Conservation (phyloP, 495 filamentous ascomycete genomes). For the Aspergillus olivimuriae region DNA sequence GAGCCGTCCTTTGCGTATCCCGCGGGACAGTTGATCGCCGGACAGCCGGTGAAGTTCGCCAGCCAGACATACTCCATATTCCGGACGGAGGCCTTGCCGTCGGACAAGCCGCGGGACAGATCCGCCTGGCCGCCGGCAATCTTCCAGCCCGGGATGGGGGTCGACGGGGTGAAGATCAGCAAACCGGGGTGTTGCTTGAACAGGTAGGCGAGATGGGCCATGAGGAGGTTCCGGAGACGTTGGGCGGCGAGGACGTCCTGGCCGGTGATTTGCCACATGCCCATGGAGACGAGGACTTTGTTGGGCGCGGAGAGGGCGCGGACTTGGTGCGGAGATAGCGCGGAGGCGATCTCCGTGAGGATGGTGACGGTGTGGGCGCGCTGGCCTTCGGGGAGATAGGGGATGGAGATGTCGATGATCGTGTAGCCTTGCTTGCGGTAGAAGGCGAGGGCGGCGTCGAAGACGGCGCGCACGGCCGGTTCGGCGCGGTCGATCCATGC, state of each 20-base stretch:
- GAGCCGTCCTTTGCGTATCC: conserved; percentile 59
- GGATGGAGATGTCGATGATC: conserved; percentile 66
- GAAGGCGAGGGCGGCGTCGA: conserved; percentile 54
- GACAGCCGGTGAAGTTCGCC: conserved; percentile 77
- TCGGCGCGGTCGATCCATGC: conserved; percentile 71
- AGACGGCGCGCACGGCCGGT: conserved; percentile 52
- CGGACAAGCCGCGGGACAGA: conserved; percentile 59
- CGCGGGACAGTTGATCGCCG: conserved; percentile 69
- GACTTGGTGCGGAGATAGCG: conserved; percentile 32
- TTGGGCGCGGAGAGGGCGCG: conserved; percentile 59
- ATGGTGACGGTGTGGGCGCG: conserved; percentile 77
- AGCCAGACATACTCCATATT: conserved; percentile 89
- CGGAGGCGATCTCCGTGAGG: conserved; percentile 57
- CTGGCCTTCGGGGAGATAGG: conserved; percentile 67
- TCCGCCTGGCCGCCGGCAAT: conserved; percentile 46
- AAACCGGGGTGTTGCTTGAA: conserved; percentile 68
- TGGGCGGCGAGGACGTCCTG: conserved; percentile 69
- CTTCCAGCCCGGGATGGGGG: conserved; percentile 70
- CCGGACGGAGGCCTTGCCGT: conserved; percentile 63
- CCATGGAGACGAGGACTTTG: conserved; percentile 63
- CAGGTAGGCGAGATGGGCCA: conserved; percentile 73
- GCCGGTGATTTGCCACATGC: conserved; percentile 53
- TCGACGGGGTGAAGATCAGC: conserved; percentile 74
- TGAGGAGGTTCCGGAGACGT: conserved; percentile 67
- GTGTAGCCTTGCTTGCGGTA: conserved; percentile 58